phyloP scores from a whole-genome alignment of 805 yeast genomes.

The Saccharomycopsis guyanensis region DNA sequence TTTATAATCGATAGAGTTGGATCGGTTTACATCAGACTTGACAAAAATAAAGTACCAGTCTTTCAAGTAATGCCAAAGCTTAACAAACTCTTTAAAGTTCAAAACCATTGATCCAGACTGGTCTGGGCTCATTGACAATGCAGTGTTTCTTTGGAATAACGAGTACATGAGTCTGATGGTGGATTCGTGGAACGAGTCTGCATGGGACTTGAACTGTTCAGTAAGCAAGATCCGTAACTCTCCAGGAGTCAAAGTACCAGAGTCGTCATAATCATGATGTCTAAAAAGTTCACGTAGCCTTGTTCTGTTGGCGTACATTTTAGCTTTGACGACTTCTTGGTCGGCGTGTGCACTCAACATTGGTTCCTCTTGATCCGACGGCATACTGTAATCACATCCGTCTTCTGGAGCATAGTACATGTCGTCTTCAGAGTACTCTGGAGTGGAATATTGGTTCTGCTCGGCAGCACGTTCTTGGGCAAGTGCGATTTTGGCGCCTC shows the following conservation, averaged over 20 bases:
- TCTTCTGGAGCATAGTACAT: not conserved
- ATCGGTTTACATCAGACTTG: constrained; percentile 5
- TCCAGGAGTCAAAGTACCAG: not conserved
- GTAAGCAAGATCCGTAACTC: constrained; percentile 11
- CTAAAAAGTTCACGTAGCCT: not conserved
- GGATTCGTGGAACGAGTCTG: constrained; percentile 1
- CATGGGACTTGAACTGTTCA: not conserved
- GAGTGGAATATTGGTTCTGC: not conserved
- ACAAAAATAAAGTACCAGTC: constrained; percentile 9
- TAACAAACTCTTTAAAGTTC: constrained; percentile 9
- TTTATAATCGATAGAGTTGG: constrained; percentile 11
- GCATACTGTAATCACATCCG: constrained; percentile 1
- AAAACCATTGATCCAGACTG: constrained; percentile 1
- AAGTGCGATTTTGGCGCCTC: not conserved
- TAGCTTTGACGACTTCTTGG: not conserved
- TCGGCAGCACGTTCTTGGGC: too few relatives aligned
- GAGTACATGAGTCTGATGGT: constrained; percentile 9
- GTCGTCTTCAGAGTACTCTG: too few relatives aligned
- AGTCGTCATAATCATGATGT: not conserved
- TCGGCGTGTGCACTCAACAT: not conserved
- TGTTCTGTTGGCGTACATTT: not conserved
- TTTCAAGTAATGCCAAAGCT: constrained; percentile 9
- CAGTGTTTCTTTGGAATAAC: constrained; percentile 1
- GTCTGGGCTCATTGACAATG: not conserved
- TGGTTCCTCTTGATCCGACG: not conserved